Evolutionary conservation across 1,284 basidiomycete genomes (phyloP), one percentile per base, ranked within the genome.

Genomic region (Fistulina hepatica): DNA sequence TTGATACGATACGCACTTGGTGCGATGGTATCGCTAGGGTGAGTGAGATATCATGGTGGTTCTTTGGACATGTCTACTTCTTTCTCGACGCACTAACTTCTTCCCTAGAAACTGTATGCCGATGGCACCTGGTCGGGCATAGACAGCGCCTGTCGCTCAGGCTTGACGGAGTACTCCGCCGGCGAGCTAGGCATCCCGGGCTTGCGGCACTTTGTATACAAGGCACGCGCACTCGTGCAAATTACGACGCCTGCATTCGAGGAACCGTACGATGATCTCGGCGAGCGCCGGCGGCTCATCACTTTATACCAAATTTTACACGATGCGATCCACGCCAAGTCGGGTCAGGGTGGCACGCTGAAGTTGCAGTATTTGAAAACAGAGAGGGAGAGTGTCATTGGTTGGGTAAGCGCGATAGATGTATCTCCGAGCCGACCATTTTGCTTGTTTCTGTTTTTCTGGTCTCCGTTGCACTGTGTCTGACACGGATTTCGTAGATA

Each of bases 181-280:
- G 67, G 73, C 3, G 80, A 83, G 30, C 61, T 97, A 2, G 77
- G 77, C 4, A 81, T 94, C 38, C 84, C 90, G 1, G 92, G 92
- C 1, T 60, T 98, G 19, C 73, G 86, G 20, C 94, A 98, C 58
- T 98, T 97, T 54, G 63, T 95, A 36, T 97, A 95, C 67, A 97
- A 95, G 61, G 89, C 85, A 13, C 72, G 89, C 13, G 63, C 75
- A 12, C 75, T 88, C 48, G 89, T 97, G 13, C 94, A 97, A 55
- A 69, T 94, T 22, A 95, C 91, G 0, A 65, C 71, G 45, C 90
- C 93, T 0, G 58, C 61, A 12, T 92, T 81, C 56, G 88, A 92
- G 50, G 82, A 82, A 21, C 81, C 85, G 2, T 97, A 95, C 54
- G 71, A 77, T 32, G 61, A 61, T 26, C 45, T 63, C 0, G 67